These are phyloP conservation scores for Simmondsia chinensis DNA, from an alignment of 148 eudicot genomes.

Conservation along the genomic window DNA sequence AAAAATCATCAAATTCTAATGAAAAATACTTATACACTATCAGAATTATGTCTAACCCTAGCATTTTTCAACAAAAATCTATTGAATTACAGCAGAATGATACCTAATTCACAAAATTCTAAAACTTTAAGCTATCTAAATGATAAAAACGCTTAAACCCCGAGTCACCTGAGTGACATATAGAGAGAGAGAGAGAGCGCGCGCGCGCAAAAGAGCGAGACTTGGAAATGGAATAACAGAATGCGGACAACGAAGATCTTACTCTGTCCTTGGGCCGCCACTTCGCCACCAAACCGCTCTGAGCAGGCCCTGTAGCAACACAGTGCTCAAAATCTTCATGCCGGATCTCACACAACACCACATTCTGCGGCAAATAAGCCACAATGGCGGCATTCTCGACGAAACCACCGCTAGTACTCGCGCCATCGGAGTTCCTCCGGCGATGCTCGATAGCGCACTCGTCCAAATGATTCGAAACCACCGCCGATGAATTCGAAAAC, in stretches of 20 bases:
- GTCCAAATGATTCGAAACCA: slow-evolving; percentile 37
- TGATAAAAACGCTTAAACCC: too few relatives aligned
- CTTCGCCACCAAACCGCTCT: slow-evolving; percentile 67
- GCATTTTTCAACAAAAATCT: too few relatives aligned
- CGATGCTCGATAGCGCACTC: slow-evolving; percentile 27
- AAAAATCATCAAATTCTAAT: too few relatives aligned
- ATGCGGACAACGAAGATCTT: slow-evolving; percentile 15
- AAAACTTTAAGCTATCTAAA: too few relatives aligned
- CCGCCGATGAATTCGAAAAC: slow-evolving; percentile 45
- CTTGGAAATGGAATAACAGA: slow-evolving; percentile 1
- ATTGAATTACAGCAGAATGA: too few relatives aligned
- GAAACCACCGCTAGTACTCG: slow-evolving; percentile 25
- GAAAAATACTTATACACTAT: too few relatives aligned
- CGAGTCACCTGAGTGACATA: neutral
- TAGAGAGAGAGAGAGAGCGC: neutral
- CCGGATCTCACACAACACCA: slow-evolving; percentile 72
- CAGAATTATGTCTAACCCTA: too few relatives aligned
- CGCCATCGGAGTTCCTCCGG: slow-evolving; percentile 27
- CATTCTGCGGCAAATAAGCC: slow-evolving; percentile 69
- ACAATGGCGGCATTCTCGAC: slow-evolving; percentile 36
- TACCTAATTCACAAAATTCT: too few relatives aligned
- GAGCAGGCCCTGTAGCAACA: slow-evolving; percentile 55
- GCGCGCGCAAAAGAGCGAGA: neutral
- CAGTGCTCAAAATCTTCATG: slow-evolving; percentile 71
- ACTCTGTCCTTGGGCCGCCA: slow-evolving; percentile 87